Evolutionary conservation across 768 basidiomycete genomes (phyloP).

Genomic region (Boletus rufocinnamomeus): DNA sequence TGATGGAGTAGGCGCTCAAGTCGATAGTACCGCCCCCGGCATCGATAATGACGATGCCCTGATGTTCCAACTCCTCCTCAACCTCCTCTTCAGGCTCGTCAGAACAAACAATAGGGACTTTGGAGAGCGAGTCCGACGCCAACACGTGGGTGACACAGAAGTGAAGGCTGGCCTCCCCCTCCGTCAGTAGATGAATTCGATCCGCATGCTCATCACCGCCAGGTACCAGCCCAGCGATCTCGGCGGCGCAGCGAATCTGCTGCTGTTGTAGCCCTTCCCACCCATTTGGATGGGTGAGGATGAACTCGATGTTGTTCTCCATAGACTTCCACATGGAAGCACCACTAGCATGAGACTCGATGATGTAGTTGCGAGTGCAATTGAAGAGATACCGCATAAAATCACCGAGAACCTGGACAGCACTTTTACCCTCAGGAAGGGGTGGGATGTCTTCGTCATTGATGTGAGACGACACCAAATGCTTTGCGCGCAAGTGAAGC

Average conservation of each 20-base stretch:
- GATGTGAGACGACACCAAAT: constrained; percentile 27
- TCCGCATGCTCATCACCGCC: constrained; percentile 11
- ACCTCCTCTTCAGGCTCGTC: background rate
- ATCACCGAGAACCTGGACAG: constrained; percentile 26
- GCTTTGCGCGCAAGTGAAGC: constrained; percentile 37
- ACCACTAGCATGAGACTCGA: constrained; percentile 32
- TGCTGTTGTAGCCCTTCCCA: constrained; percentile 35
- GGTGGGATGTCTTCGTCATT: constrained; percentile 22
- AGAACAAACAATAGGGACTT: background rate
- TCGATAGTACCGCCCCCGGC: constrained; percentile 46
- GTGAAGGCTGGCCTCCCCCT: constrained; percentile 31
- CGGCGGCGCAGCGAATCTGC: constrained; percentile 30
- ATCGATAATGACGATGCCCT: constrained; percentile 46
- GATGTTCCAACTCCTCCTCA: constrained; percentile 27
- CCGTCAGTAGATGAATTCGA: constrained; percentile 30
- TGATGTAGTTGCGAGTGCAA: constrained; percentile 26
- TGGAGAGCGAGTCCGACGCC: constrained; percentile 31
- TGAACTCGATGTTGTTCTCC: constrained; percentile 24
- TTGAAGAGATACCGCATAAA: constrained; percentile 32
- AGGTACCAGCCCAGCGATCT: constrained; percentile 28
- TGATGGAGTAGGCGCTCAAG: constrained; percentile 39
- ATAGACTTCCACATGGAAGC: constrained; percentile 28
- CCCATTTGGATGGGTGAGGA: constrained; percentile 35
- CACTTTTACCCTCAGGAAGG: constrained; percentile 26
- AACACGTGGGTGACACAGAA: constrained; percentile 48